Evolutionary conservation across 2,329 filamentous ascomycete species (phyloP).

Genomic region (Pseudogymnoascus sp.): DNA sequence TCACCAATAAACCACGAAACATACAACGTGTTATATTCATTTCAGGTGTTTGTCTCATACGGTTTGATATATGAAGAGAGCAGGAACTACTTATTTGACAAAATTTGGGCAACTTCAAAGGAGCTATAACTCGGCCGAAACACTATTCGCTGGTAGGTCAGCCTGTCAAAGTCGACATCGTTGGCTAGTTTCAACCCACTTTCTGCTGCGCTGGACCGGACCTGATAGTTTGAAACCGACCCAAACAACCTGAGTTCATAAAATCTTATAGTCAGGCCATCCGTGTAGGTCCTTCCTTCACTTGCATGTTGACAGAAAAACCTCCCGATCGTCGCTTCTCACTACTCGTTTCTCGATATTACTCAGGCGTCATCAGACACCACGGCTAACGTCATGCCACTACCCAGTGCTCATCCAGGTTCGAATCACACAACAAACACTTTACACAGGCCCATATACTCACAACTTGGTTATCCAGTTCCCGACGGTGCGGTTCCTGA

Average conservation of each 20-base stretch:
- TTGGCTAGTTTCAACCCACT: slow-evolving; percentile 6
- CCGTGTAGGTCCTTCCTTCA: slow-evolving; percentile 8
- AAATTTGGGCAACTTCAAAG: background rate
- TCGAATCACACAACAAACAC: slow-evolving; percentile 12
- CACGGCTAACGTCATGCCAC: slow-evolving; percentile 28
- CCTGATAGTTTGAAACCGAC: slow-evolving; percentile 5
- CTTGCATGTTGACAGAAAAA: background rate
- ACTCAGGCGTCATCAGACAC: slow-evolving; percentile 2
- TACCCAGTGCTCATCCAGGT: slow-evolving; percentile 20
- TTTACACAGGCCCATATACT: slow-evolving; percentile 11
- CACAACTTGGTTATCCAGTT: slow-evolving; percentile 18
- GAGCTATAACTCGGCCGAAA: background rate
- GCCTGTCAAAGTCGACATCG: slow-evolving; percentile 1
- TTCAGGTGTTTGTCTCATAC: background rate
- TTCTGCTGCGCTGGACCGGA: slow-evolving; percentile 1
- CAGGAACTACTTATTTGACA: background rate
- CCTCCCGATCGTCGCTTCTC: slow-evolving; percentile 1
- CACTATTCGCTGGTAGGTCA: slow-evolving; percentile 3
- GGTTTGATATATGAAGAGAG: background rate
- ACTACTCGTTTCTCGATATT: background rate
- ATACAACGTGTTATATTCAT: background rate
- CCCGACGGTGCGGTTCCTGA: slow-evolving; percentile 14
- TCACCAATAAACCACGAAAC: background rate
- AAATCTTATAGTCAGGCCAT: background rate
- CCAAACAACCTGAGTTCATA: slow-evolving; percentile 9